These are phyloP conservation scores for Ophiostoma ips DNA, from an alignment of 2,329 filamentous ascomycete genomes.

Conservation along the genomic window DNA sequence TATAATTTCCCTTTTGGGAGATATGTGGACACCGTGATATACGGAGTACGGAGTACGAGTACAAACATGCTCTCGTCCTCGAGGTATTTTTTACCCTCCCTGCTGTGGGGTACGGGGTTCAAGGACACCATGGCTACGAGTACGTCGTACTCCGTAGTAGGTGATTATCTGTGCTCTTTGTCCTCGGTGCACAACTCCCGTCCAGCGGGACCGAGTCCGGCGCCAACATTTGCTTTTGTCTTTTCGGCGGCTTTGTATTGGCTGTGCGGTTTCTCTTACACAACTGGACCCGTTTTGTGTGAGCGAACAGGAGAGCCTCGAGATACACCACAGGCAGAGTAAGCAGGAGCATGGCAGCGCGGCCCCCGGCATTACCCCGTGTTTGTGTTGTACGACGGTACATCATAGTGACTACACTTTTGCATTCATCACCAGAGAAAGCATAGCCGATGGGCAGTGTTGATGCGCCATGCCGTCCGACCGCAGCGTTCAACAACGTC, in stretches of 20 bases:
- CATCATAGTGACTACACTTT: neutral
- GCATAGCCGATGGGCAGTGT: neutral
- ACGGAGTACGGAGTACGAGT: too few relatives aligned
- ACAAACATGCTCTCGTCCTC: too few relatives aligned
- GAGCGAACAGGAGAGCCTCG: neutral
- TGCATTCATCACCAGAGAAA: neutral
- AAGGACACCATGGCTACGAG: too few relatives aligned
- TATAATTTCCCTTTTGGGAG: slow-evolving; percentile 5
- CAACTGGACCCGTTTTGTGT: neutral
- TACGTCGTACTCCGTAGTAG: too few relatives aligned
- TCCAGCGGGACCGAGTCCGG: neutral
- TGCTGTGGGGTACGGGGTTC: too few relatives aligned
- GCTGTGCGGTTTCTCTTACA: slow-evolving; percentile 10
- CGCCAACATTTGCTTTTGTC: neutral
- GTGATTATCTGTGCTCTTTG: neutral
- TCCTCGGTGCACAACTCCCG: neutral
- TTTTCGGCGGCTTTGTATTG: slow-evolving; percentile 5
- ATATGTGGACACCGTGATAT: neutral
- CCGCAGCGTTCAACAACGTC: too few relatives aligned
- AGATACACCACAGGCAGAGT: neutral
- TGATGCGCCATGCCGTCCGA: too few relatives aligned
- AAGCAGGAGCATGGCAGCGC: neutral
- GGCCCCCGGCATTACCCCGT: neutral
- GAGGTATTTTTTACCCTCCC: too few relatives aligned
- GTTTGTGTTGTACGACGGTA: neutral